A percentile compares a stretch with the other conserved stretches of the same genome.
phyloP scores from a whole-genome alignment of 2,329 filamentous ascomycete species.

The Colletotrichum somersetense region DNA sequence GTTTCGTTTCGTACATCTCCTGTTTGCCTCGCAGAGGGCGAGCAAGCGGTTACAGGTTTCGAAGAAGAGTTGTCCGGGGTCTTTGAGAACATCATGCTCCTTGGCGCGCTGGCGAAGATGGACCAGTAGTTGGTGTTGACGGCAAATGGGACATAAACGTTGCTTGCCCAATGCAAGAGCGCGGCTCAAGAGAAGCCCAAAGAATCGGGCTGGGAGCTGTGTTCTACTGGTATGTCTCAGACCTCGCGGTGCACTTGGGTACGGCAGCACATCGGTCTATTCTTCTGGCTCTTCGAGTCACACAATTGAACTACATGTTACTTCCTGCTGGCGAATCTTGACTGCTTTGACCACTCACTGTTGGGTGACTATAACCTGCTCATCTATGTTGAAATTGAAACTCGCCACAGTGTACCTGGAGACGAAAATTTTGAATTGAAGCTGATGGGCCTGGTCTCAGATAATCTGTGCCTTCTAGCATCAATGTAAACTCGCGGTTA shows the following conservation, averaged over 20 bases:
- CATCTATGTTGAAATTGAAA: too few species aligned
- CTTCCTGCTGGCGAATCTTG: background rate
- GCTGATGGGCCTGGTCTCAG: too few species aligned
- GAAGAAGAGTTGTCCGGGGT: background rate
- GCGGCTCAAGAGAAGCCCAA: background rate
- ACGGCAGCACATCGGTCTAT: background rate
- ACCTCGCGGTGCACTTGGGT: background rate
- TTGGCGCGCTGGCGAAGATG: too few species aligned
- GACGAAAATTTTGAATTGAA: too few species aligned
- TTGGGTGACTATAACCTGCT: too few species aligned
- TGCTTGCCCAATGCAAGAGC: background rate
- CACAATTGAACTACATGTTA: background rate
- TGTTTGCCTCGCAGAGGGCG: rapidly evolving
- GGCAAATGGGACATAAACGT: too few species aligned
- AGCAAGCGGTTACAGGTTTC: background rate
- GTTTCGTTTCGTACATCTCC: background rate
- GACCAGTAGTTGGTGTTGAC: background rate
- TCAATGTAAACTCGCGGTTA: too few species aligned
- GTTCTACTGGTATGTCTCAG: background rate
- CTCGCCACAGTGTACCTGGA: too few species aligned
- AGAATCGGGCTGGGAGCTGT: background rate
- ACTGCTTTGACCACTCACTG: background rate
- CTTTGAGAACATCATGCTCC: too few species aligned
- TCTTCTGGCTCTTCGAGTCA: background rate
- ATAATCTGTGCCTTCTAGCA: too few species aligned